phyloP scores from a whole-genome alignment of 768 basidiomycete genomes.

The Trametes gibbosa region DNA sequence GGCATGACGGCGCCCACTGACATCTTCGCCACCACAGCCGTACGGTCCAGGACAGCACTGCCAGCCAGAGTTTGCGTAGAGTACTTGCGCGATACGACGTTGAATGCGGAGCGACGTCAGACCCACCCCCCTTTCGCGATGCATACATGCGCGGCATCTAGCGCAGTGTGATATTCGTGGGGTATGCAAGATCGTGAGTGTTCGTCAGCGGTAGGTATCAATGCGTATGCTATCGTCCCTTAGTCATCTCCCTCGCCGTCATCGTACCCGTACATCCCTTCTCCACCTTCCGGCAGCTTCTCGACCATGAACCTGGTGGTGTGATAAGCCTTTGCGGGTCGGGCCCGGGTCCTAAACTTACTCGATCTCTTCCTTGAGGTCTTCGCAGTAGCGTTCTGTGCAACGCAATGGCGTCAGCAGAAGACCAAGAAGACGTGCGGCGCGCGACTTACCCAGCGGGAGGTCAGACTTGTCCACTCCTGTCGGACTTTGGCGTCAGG shows the following conservation, averaged over 20 bases:
- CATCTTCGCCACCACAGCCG: slow-evolving; percentile 49
- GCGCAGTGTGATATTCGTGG: not conserved
- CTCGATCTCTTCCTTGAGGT: slow-evolving; percentile 84
- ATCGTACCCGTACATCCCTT: slow-evolving; percentile 69
- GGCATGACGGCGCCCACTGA: slow-evolving; percentile 7
- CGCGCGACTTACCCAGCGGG: slow-evolving; percentile 60
- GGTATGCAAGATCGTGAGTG: slow-evolving; percentile 3
- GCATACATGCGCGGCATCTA: not conserved
- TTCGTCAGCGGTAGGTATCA: not conserved
- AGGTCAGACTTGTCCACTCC: slow-evolving; percentile 58
- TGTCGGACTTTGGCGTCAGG: not conserved
- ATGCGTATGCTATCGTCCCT: slow-evolving; percentile 16
- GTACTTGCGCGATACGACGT: not conserved
- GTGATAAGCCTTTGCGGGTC: slow-evolving; percentile 6
- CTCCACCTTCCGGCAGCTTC: slow-evolving; percentile 69
- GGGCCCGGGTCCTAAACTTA: slow-evolving; percentile 37
- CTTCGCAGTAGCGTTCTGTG: slow-evolving; percentile 79
- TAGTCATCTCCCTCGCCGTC: slow-evolving; percentile 83
- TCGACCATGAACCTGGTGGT: slow-evolving; percentile 61
- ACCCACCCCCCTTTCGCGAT: not conserved
- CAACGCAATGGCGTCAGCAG: not conserved
- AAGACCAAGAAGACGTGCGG: not conserved
- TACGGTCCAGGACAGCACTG: slow-evolving; percentile 94
- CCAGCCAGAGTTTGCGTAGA: slow-evolving; percentile 65
- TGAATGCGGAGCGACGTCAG: not conserved